Percentiles rank a stretch among this genome's conserved stretches.
Evolutionary conservation across 176 grass and related monocot genomes (phyloP).

Genomic region (Ampelocalamus luodianensis): DNA sequence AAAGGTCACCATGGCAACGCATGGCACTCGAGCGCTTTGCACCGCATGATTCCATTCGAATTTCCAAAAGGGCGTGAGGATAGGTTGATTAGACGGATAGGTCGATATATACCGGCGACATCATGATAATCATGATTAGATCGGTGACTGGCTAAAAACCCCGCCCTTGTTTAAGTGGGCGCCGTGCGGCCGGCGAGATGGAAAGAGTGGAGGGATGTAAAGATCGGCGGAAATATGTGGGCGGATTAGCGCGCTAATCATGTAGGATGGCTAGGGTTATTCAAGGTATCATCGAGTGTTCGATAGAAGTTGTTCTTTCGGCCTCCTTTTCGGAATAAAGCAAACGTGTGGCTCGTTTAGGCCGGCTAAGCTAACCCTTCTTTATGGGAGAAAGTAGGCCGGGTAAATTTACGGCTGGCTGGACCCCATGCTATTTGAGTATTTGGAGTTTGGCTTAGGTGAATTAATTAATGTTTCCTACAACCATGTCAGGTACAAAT

Average conservation of each 20-base stretch:
- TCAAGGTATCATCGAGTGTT: constrained; percentile 45
- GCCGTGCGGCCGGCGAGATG: constrained; percentile 22
- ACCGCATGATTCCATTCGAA: constrained; percentile 17
- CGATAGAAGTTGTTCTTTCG: constrained; percentile 43
- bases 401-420: constrained; percentile 12
- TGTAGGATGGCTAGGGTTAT: constrained; percentile 7
- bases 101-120: constrained; percentile 7
- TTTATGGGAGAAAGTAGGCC: constrained; percentile 38
- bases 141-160: constrained; percentile 18
- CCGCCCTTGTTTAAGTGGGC: constrained; percentile 50
- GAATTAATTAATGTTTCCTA: background rate
- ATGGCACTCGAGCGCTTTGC: background rate
- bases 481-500: background rate
- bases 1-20: constrained; percentile 13
- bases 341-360: constrained; percentile 46
- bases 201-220: background rate
- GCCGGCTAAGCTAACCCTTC: constrained; percentile 46
- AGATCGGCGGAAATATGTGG: constrained; percentile 4
- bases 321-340: constrained; percentile 34
- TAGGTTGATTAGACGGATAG: background rate
- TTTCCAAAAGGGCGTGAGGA: constrained; percentile 17
- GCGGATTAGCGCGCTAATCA: constrained; percentile 43
- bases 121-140: constrained; percentile 46
- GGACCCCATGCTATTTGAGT: constrained; percentile 46
- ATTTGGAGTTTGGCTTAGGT: constrained; percentile 20